These are phyloP conservation scores for Podospora australis DNA, from an alignment of 495 filamentous ascomycete species.

Conservation along the genomic window DNA sequence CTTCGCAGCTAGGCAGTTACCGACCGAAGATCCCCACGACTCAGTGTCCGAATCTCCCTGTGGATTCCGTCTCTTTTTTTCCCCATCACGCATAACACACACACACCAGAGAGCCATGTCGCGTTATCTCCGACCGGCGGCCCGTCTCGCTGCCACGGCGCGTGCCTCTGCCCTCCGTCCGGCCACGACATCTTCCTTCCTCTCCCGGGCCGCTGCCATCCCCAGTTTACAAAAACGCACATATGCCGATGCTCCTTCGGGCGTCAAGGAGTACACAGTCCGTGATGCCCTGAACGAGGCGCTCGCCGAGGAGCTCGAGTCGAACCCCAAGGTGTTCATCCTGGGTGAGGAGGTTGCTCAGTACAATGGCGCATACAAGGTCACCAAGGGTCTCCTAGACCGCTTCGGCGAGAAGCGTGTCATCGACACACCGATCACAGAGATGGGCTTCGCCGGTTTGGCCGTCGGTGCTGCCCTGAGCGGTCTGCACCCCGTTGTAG, in stretches of 20 bases:
- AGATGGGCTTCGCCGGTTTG: slow-evolving; percentile 88
- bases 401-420: slow-evolving; percentile 95
- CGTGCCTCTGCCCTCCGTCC: slow-evolving; percentile 41
- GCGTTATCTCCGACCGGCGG: slow-evolving; percentile 75
- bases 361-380: slow-evolving; percentile 99
- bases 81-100: slow-evolving; percentile 12
- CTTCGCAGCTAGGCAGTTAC: slow-evolving; percentile 4
- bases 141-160: slow-evolving; percentile 64
- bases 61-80: slow-evolving; percentile 18
- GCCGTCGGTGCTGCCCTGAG: slow-evolving; percentile 91
- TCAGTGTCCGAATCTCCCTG: slow-evolving; percentile 3
- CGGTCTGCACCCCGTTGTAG: slow-evolving; percentile 87
- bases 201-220: slow-evolving; percentile 40
- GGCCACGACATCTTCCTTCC: slow-evolving; percentile 41
- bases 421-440: slow-evolving; percentile 97
- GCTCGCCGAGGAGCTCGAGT: slow-evolving; percentile 92
- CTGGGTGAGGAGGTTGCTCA: slow-evolving; percentile 97
- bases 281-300: slow-evolving; percentile 97
- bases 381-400: slow-evolving; percentile 93
- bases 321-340: slow-evolving; percentile 88
- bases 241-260: slow-evolving; percentile 51
- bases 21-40: background rate
- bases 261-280: slow-evolving; percentile 87
- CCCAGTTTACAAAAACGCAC: slow-evolving; percentile 41
- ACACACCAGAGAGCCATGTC: slow-evolving; percentile 40